Conservation (phyloP, 495 filamentous ascomycete species). For the Astrothelium macrocarpum region DNA sequence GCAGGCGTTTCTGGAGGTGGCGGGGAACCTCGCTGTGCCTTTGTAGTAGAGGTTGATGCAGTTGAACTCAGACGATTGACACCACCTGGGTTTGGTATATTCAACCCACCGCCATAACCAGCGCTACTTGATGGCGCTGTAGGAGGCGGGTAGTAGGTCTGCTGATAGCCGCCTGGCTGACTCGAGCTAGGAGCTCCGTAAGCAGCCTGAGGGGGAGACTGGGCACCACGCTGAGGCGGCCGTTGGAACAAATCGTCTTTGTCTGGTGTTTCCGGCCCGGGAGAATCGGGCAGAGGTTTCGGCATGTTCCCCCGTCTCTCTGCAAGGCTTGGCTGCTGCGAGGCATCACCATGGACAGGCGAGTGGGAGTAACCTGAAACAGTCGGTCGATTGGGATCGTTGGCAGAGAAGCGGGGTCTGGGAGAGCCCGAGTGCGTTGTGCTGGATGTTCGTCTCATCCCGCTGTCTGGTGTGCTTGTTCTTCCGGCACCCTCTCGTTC, state of each 20-base stretch:
- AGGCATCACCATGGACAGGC: constrained; percentile 19
- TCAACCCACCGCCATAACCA: constrained; percentile 15
- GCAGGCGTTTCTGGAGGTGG: constrained; percentile 94
- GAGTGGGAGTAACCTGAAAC: constrained; percentile 12
- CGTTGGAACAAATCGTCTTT: constrained; percentile 61
- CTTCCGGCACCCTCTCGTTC: constrained; percentile 35
- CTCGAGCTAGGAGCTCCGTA: constrained; percentile 7
- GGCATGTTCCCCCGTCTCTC: constrained; percentile 65
- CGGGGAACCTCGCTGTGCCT: constrained; percentile 83
- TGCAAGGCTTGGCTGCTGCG: constrained; percentile 45
- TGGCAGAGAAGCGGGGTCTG: constrained; percentile 26
- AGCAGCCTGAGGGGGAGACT: neutral
- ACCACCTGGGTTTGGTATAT: constrained; percentile 38
- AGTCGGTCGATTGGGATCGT: constrained; percentile 32
- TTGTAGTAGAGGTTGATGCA: constrained; percentile 86
- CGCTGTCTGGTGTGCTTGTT: constrained; percentile 20
- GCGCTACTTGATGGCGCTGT: constrained; percentile 10
- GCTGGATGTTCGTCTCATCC: constrained; percentile 16
- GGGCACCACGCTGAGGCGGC: constrained; percentile 28
- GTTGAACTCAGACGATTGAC: constrained; percentile 78
- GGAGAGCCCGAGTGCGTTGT: constrained; percentile 17
- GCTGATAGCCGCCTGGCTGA: constrained; percentile 51
- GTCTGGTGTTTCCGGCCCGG: constrained; percentile 58
- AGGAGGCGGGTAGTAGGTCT: constrained; percentile 52
- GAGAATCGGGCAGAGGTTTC: constrained; percentile 69